Percentiles rank a stretch among this genome's conserved stretches.
phyloP scores from a whole-genome alignment of 2,329 filamentous ascomycete species.

The Mariannaea sp. region DNA sequence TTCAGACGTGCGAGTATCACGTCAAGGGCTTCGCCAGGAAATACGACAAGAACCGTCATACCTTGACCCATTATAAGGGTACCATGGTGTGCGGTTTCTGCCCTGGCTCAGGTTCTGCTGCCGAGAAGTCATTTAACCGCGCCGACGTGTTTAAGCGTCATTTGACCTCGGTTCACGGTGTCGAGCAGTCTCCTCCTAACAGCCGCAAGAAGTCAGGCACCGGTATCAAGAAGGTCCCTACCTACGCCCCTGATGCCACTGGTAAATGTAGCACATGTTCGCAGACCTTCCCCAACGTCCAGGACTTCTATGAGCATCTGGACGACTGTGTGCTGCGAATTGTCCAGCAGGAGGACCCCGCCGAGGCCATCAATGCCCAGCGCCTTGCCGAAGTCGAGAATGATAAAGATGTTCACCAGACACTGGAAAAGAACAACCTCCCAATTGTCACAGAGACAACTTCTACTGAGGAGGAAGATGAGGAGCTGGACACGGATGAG shows the following conservation, averaged over 20 bases:
- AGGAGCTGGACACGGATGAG: conserved; percentile 59
- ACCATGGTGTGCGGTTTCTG: conserved; percentile 98
- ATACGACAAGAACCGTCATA: conserved; percentile 96
- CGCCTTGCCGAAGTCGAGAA: conserved; percentile 69
- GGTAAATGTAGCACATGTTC: conserved; percentile 97
- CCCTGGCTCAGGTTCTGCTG: conserved; percentile 82
- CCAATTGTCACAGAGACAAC: conserved; percentile 50
- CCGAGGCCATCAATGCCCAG: conserved; percentile 70
- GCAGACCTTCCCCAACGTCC: conserved; percentile 85
- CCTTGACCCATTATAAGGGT: conserved; percentile 93
- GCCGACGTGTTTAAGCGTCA: conserved; percentile 97
- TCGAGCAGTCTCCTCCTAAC: conserved; percentile 92
- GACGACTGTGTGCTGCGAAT: conserved; percentile 76
- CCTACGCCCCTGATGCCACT: conserved; percentile 77
- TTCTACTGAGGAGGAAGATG: conserved; percentile 57
- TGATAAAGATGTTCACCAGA: conserved; percentile 65
- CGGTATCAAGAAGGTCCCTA: conserved; percentile 64
- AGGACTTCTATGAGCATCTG: conserved; percentile 98
- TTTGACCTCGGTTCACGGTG: conserved; percentile 85
- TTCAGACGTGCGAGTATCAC: conserved; percentile 89
- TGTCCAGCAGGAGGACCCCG: conserved; percentile 72
- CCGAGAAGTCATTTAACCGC: conserved; percentile 94
- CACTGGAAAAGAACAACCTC: conserved; percentile 66
- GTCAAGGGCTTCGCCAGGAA: conserved; percentile 91
- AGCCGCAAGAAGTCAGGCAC: conserved; percentile 72